phyloP scores from a whole-genome alignment of 2,329 filamentous ascomycete genomes.

The Aspergillus spinulosporus region DNA sequence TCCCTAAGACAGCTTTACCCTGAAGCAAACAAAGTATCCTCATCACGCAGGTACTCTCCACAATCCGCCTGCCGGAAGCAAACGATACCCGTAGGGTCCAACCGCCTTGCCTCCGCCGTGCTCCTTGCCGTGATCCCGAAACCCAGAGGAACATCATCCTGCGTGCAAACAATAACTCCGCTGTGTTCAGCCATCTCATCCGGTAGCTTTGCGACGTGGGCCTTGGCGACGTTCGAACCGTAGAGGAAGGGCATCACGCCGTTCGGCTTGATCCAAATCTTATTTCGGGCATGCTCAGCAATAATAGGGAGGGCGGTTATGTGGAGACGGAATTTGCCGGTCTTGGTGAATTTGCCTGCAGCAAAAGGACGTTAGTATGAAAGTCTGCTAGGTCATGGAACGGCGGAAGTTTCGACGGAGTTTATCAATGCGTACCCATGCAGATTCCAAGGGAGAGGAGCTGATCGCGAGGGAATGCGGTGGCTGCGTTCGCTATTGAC shows the following conservation, averaged over 20 bases:
- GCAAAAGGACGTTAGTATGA: not conserved
- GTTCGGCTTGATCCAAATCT: constrained; percentile 95
- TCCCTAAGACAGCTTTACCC: not conserved
- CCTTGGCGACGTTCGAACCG: constrained; percentile 83
- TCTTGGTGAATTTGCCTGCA: constrained; percentile 76
- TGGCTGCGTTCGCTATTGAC: constrained; percentile 87
- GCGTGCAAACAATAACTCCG: constrained; percentile 83
- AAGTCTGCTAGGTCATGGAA: not conserved
- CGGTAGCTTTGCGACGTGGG: constrained; percentile 78
- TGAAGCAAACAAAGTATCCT: constrained; percentile 25
- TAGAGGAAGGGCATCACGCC: constrained; percentile 98
- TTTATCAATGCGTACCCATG: constrained; percentile 54
- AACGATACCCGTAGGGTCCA: constrained; percentile 88
- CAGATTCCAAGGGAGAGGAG: constrained; percentile 88
- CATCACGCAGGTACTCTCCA: constrained; percentile 89
- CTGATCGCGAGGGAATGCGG: constrained; percentile 76
- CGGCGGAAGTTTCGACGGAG: not conserved
- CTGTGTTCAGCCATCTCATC: constrained; percentile 93
- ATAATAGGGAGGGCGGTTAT: constrained; percentile 89
- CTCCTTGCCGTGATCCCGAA: constrained; percentile 91
- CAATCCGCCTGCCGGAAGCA: constrained; percentile 91
- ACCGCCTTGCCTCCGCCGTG: constrained; percentile 75
- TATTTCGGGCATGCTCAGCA: constrained; percentile 87
- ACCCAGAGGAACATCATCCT: constrained; percentile 83
- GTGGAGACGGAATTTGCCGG: constrained; percentile 91